Evolutionary conservation across 495 filamentous ascomycete genomes (phyloP), one percentile per base, ranked within the genome.

Genomic region (Evansstolkia leycettana): DNA sequence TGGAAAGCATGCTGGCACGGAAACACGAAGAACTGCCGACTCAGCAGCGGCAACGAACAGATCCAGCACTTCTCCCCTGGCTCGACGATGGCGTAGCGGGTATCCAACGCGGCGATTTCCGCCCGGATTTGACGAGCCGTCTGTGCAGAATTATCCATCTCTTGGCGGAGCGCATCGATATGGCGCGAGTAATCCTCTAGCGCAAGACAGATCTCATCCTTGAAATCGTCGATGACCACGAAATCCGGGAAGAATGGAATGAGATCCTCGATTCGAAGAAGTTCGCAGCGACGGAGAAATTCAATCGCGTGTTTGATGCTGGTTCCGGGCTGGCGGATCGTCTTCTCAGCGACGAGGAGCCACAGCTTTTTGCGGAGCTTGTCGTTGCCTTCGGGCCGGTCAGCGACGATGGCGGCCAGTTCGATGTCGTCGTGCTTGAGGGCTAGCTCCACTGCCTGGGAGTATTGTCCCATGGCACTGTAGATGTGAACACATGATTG

Each of bases 231-330:
- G 37, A 98, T 95, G 31, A 94, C 80, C n/a, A 95, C 85, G 44
- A 98, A 98, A 51, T 98, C 90, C 0, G 90, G 92, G 64, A 98
- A 98, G 63, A 95, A 94, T 0, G 92, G 90, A 27, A 98, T 94
- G 14, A 98, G 62, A 48, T 98, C 92, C 51, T 98, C 90, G 45
- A 98, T 98, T 41, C 80, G 78, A 12, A 98, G 73, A 2, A 96
- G 65, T 39, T 93, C 84, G 56, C 89, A 95, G 10, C 84, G 81
- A 43, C 81, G 80, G 10, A 98, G 69, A 53, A 98, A 94, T 39
- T 93, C 86, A 32, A 98, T 90, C 13, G 90, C 90, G 13, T 84
- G 78, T 58, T 94, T 94, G 68, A 95, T 94, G 25, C 84, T 82
- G 30, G 77, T 80, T 3, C 61, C 66, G 3, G 75, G 75, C 47